phyloP scores from a whole-genome alignment of 108 stramenopile species.

The Skeletonema potamos region DNA sequence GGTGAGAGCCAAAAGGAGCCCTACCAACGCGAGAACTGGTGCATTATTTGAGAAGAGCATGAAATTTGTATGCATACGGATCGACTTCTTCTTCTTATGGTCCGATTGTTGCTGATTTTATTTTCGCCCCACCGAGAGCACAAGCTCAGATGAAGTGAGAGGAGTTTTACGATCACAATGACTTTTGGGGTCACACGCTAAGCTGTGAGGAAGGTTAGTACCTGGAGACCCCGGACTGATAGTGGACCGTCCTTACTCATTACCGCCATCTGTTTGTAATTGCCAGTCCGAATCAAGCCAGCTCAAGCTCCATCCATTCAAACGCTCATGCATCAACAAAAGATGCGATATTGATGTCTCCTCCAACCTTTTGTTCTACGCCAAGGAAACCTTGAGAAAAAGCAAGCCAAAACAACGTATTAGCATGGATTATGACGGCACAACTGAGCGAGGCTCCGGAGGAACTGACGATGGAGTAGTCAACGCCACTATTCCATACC shows the following conservation, averaged over 20 bases:
- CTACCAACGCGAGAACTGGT: not conserved
- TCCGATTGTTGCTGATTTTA: not conserved
- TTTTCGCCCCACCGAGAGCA: too few species aligned
- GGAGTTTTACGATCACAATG: too few species aligned
- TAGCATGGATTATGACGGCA: not conserved
- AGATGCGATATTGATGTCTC: not conserved
- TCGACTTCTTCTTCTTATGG: not conserved
- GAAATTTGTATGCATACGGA: not conserved
- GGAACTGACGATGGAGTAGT: not conserved
- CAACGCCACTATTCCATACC: constrained; percentile 13
- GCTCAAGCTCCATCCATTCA: too few species aligned
- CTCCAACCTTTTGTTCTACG: not conserved
- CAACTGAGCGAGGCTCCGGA: not conserved
- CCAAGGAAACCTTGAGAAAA: not conserved
- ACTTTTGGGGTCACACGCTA: not conserved
- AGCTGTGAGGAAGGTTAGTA: too few species aligned
- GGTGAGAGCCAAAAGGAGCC: not conserved
- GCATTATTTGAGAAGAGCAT: not conserved
- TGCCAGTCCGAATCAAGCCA: too few species aligned
- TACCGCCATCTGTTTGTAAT: not conserved
- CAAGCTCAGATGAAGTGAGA: too few species aligned
- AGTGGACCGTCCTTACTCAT: not conserved
- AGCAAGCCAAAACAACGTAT: not conserved
- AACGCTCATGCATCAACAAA: too few species aligned
- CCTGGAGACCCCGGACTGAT: too few species aligned